Conservation (phyloP, 2,329 filamentous ascomycete species). For the Macrophomina phaseolina region DNA sequence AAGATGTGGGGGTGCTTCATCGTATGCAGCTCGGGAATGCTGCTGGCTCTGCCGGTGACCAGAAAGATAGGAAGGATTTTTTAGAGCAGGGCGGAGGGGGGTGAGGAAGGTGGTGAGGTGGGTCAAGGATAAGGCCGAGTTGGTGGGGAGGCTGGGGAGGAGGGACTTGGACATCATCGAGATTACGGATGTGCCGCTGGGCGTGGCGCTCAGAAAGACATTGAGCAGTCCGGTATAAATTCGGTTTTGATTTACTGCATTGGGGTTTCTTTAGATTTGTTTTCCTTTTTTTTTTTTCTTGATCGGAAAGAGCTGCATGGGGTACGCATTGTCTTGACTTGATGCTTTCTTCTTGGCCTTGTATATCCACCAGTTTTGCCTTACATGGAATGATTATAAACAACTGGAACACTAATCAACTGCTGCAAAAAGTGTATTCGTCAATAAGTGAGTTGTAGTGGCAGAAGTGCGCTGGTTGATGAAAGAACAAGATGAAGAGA, state of each 20-base stretch:
- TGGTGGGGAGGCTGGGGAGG: neutral
- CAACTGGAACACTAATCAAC: no score
- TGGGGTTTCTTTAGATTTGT: slow-evolving; percentile 30
- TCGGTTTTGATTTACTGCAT: neutral
- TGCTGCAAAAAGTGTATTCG: no score
- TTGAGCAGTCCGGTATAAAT: slow-evolving; percentile 18
- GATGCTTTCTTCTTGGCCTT: no score
- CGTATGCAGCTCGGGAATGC: no score
- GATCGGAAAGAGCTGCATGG: no score
- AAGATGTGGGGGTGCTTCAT: neutral
- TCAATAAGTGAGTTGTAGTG: no score
- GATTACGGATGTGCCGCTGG: neutral
- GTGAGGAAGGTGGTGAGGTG: slow-evolving; percentile 13
- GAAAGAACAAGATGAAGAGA: no score
- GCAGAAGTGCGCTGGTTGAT: no score
- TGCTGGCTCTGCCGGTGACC: neutral
- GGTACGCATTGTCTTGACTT: no score
- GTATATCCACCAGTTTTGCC: no score
- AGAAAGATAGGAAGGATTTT: slow-evolving; percentile 12
- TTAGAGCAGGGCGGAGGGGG: slow-evolving; percentile 12
- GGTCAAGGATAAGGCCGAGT: slow-evolving; percentile 1
- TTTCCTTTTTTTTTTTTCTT: slow-evolving; percentile 30
- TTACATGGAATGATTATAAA: no score
- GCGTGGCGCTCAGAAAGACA: neutral
- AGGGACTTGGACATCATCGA: neutral